Base-by-base conservation (phyloP, 306 rosid species). In the Benincasa hispida region DNA sequence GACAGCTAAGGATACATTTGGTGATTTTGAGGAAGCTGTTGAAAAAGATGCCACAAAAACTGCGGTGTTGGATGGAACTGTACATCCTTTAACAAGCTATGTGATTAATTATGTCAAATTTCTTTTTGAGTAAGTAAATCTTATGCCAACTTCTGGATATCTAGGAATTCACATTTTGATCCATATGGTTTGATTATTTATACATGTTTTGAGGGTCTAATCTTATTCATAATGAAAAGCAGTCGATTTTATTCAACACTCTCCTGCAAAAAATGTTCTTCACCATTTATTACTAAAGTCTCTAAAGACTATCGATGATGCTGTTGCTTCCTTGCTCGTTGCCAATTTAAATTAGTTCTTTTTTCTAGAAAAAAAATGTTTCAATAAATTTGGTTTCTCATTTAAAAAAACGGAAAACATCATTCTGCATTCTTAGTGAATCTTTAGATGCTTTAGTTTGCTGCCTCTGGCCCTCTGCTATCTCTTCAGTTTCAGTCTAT, bases 1-100 rank as follows among this genome's bases (percentile, higher is more conserved):
- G 86, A 92, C 96, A 4, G 97, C 98, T 2, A 91, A 92, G 78
- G 94, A 90, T 56, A 92, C 97, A 3, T 92, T 94, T 83, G 97
- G 97, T 72, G 98, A 94, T 89, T 92, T 92, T 87, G 98, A 94
- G 84, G 98, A 90, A 86, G 98, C 96, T 5, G 96, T 94, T 83
- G 97, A 92, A 80, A 92, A 92, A 81, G 96, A 94, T 85, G 96
- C 97, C 50, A 94, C 97, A 0, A 90, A 94, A 81, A 94, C 98
- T 79, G 99, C 96, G 60, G 99, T 94, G 61, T 83, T 87, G 66
- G 99, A 94, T 88, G 99, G 97, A 84, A 92, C 99, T 63, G 97
- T 92, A 22, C 99, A 94, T 86, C 97, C 99, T 80, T 81, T 94
- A 86, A 94, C 99, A 66, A 94, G 99, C 88, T 90, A 94, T 68